Evolutionary conservation across 768 basidiomycete species (phyloP).

Genomic region (Suillus weaverae): DNA sequence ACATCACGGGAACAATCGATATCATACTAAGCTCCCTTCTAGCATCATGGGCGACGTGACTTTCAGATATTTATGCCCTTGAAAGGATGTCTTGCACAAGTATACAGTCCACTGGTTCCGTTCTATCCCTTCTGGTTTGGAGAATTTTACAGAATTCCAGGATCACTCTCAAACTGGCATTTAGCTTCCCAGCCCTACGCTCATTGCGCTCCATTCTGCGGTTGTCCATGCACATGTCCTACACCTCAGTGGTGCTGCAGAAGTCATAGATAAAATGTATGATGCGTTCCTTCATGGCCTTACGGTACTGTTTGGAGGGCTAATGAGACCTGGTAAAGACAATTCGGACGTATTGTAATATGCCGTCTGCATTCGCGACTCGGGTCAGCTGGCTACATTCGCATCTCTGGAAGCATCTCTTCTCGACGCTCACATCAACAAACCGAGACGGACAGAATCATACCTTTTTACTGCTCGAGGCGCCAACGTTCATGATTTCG

Average conservation of each 20-base stretch:
- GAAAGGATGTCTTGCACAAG: neutral
- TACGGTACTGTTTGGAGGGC: too few species aligned
- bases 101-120: neutral
- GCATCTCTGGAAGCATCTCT: too few species aligned
- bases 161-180: neutral
- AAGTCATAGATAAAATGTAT: too few species aligned
- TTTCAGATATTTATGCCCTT: neutral
- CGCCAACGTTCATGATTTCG: conserved; percentile 83
- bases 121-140: neutral
- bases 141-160: neutral
- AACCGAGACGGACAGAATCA: conserved; percentile 64
- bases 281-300: too few species aligned
- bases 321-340: too few species aligned
- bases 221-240: too few species aligned
- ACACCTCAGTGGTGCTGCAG: too few species aligned
- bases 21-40: too few species aligned
- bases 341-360: conserved; percentile 16
- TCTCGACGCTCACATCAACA: conserved; percentile 2
- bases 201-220: too few species aligned
- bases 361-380: conserved; percentile 76
- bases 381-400: conserved; percentile 62
- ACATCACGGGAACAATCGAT: too few species aligned
- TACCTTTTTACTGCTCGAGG: conserved; percentile 86
- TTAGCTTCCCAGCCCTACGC: too few species aligned
- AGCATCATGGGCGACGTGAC: too few species aligned